A percentile compares a stretch with the other conserved stretches of the same genome.
Evolutionary conservation across 805 yeast species (phyloP).

Genomic region (Candida sonorensis): DNA sequence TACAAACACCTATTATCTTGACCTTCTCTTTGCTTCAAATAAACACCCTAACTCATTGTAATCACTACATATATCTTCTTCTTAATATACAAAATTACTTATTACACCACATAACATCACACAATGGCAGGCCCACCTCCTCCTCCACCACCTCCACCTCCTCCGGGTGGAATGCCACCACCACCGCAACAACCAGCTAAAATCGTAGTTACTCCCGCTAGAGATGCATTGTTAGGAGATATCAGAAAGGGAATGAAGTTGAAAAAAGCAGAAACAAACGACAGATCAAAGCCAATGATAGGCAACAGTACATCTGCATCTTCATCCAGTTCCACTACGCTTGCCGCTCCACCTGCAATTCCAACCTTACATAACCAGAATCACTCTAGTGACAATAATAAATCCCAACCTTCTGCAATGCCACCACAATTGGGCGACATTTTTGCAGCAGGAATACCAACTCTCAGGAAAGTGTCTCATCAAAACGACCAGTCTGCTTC

Average conservation of each 20-base stretch:
- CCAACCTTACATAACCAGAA: too few species aligned
- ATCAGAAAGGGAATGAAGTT: constrained; percentile 64
- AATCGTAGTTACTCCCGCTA: constrained; percentile 27
- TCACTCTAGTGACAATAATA: too few species aligned
- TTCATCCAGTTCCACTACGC: constrained; percentile 5
- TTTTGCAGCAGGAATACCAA: constrained; percentile 78
- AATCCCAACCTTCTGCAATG: constrained; percentile 20
- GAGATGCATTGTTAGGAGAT: constrained; percentile 67
- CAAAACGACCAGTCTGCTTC: constrained; percentile 11
- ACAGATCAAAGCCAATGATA: constrained; percentile 56
- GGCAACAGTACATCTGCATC: constrained; percentile 22
- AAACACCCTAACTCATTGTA: too few species aligned
- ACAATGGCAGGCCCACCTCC: constrained; percentile 47
- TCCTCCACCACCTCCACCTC: constrained; percentile 45
- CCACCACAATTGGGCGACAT: constrained; percentile 56
- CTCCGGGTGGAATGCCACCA: constrained; percentile 34
- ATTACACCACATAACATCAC: too few species aligned
- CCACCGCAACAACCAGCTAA: too few species aligned
- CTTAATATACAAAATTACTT: too few species aligned
- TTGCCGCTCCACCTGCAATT: constrained; percentile 20
- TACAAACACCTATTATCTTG: too few species aligned
- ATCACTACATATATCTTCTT: too few species aligned
- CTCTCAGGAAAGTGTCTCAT: constrained; percentile 38
- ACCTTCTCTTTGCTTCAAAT: too few species aligned
- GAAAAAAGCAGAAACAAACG: constrained; percentile 59